Evolutionary conservation across 495 filamentous ascomycete genomes (phyloP), one percentile per base, ranked within the genome.

Genomic region (Trichoderma orchidacearum): DNA sequence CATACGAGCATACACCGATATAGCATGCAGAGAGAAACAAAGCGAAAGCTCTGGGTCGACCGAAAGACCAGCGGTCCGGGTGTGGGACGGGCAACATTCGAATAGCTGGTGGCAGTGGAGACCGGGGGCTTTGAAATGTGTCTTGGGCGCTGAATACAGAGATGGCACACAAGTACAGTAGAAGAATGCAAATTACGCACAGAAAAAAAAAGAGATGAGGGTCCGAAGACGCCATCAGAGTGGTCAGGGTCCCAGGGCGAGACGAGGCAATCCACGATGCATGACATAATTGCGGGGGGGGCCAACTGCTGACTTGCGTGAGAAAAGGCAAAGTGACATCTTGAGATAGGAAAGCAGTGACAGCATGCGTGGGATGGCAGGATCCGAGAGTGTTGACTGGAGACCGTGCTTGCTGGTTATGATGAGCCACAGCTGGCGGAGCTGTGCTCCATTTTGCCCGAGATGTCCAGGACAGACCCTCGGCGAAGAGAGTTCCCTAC

Each of bases 1-100:
- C 41, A 48, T 48, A 48, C 41, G 41, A 48, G 41, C 41, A 48
- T 48, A 48, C 41, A 48, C 41, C 41, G 41, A 48, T 48, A 48
- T 27, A 27, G 41, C 13, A 27, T 18, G n/a, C 13, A 17, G 21
- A 48, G 41, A 9, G 21, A 11, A 48, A 48, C 13, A 17, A 9
- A 48, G 41, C 12, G 21, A 11, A 48, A 48, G 27, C 41, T 23
- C 18, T 48, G 15, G 41, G 41, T 23, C 11, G 41, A 48, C 21
- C 18, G 27, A 48, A 48, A 48, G 21, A 48, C 41, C 23, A 25
- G 41, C 41, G 41, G 41, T 48, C 41, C 41, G 9, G 41, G 21
- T 27, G 41, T 48, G 41, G 41, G 41, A 48, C 41, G 41, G 41
- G 41, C 41, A 48, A 48, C 18, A 48, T 18, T 48, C 41, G 41